phyloP scores from a whole-genome alignment of 2,329 filamentous ascomycete species.

The Pseudogymnoascus sp. region DNA sequence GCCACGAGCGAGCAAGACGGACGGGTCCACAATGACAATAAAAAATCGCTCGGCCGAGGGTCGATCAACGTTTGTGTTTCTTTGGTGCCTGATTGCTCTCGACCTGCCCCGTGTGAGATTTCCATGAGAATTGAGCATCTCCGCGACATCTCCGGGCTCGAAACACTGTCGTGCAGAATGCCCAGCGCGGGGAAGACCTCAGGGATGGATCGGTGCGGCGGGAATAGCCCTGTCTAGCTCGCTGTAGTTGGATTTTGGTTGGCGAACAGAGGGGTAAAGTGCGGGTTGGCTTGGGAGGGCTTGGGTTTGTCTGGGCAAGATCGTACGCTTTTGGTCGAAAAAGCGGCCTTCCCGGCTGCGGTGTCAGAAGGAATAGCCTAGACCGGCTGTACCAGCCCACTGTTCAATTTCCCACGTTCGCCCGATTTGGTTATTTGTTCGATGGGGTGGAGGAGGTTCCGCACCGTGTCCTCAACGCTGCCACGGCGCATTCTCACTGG shows the following conservation, averaged over 20 bases:
- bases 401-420: not conserved
- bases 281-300: not conserved
- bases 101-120: not conserved
- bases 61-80: not conserved
- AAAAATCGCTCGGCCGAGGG: not conserved
- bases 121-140: not conserved
- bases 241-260: not conserved
- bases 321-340: not conserved
- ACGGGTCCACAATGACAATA: not conserved
- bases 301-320: not conserved
- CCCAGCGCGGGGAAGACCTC: not conserved
- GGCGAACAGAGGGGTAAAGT: not conserved
- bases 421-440: not conserved
- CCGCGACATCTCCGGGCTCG: not conserved
- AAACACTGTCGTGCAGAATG: not conserved
- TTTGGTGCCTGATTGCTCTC: not conserved
- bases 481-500: not conserved
- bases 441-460: not conserved
- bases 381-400: not conserved
- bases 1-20: not conserved
- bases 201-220: not conserved
- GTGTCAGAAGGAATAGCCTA: conserved; percentile 7
- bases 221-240: conserved; percentile 1
- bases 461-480: not conserved
- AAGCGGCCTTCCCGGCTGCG: not conserved